Conservation (phyloP, 106 monocot genomes). For the Dendrobium catenatum region DNA sequence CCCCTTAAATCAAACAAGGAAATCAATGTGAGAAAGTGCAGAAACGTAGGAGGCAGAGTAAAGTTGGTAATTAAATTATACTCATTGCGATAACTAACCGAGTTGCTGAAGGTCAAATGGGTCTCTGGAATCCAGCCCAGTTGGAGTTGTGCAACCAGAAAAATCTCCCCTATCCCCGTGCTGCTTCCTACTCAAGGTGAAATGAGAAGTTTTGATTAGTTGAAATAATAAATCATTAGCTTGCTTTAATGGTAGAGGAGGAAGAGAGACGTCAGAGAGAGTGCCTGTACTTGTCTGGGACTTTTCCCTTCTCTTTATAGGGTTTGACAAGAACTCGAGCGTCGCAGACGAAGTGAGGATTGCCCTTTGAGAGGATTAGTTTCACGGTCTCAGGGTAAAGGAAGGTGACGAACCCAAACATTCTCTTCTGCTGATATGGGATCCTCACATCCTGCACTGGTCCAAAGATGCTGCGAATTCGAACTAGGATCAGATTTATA, state of each 20-base stretch:
- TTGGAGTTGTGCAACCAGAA: constrained; percentile 60
- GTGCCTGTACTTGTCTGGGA: constrained; percentile 36
- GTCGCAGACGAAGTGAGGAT: constrained; percentile 66
- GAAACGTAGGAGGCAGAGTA: not conserved
- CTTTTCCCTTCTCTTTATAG: constrained; percentile 66
- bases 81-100: constrained; percentile 19
- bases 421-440: constrained; percentile 67
- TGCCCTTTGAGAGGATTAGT: constrained; percentile 34
- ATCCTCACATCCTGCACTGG: constrained; percentile 84
- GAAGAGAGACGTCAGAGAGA: not conserved
- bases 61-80: too few species aligned
- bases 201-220: too few species aligned
- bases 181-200: constrained; percentile 35
- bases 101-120: constrained; percentile 75
- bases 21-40: not conserved
- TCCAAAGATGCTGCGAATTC: constrained; percentile 31
- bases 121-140: constrained; percentile 59
- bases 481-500: not conserved
- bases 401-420: constrained; percentile 83
- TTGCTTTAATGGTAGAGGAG: not conserved
- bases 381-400: constrained; percentile 44
- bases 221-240: not conserved
- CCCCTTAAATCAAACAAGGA: constrained; percentile 25
- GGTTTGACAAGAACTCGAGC: constrained; percentile 72
- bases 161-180: constrained; percentile 50